A percentile compares a stretch with the other conserved stretches of the same genome.
Conservation (phyloP, 345 rosid species). For the Theobroma cacao region DNA sequence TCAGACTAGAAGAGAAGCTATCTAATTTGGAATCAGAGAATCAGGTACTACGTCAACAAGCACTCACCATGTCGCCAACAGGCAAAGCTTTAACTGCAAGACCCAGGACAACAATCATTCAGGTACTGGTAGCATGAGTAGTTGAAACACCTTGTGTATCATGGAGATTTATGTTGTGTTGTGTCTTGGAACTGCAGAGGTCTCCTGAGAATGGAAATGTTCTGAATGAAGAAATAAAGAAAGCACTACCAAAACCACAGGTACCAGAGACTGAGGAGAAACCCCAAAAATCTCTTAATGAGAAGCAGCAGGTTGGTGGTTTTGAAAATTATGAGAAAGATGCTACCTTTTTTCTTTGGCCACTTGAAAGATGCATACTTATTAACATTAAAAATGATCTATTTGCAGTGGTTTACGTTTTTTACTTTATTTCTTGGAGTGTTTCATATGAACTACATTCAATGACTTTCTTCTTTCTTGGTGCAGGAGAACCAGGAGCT, state of each 20-base stretch:
- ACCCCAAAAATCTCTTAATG: slow-evolving; percentile 86
- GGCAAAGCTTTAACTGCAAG: slow-evolving; percentile 53
- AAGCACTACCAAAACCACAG: slow-evolving; percentile 19
- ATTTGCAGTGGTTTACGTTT: neutral
- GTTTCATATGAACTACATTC: neutral
- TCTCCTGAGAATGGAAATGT: slow-evolving; percentile 61
- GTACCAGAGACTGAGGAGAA: slow-evolving; percentile 79
- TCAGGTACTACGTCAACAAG: slow-evolving; percentile 87
- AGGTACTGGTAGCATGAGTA: slow-evolving; percentile 40
- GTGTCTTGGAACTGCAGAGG: slow-evolving; percentile 55
- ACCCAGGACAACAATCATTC: slow-evolving; percentile 63
- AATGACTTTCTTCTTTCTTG: slow-evolving; percentile 11
- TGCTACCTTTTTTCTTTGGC: neutral
- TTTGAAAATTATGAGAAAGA: neutral
- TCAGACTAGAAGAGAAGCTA: slow-evolving; percentile 73
- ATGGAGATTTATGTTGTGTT: slow-evolving; percentile 14
- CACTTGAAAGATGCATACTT: neutral
- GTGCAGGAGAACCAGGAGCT: slow-evolving; percentile 89
- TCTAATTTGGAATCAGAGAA: slow-evolving; percentile 89
- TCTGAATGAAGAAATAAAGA: slow-evolving; percentile 66
- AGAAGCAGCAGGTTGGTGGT: slow-evolving; percentile 79
- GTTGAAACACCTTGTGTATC: neutral
- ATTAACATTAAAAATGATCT: neutral
- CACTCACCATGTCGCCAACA: slow-evolving; percentile 79
- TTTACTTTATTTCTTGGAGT: neutral